These are phyloP conservation scores for Lentinula edodes DNA, from an alignment of 768 basidiomycete species.

Conservation along the genomic window DNA sequence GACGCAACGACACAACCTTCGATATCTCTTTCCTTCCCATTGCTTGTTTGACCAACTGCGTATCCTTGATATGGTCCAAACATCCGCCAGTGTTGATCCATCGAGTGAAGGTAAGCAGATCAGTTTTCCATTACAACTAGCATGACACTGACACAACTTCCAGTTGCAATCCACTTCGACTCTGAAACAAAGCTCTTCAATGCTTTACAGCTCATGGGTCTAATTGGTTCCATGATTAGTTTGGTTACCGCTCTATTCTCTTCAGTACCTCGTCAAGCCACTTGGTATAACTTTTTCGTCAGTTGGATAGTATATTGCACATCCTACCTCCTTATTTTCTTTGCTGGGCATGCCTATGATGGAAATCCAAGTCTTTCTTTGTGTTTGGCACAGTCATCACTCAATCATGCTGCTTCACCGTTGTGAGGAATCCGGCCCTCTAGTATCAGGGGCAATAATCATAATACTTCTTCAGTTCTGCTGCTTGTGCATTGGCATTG, in stretches of 20 bases:
- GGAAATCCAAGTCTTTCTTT: conserved; percentile 15
- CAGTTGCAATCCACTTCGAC: background rate
- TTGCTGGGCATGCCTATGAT: conserved; percentile 25
- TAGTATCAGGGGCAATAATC: no score
- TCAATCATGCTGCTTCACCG: conserved; percentile 27
- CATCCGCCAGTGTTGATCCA: background rate
- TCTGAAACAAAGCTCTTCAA: conserved; percentile 16
- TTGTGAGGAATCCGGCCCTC: conserved; percentile 17
- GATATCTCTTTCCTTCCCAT: no score
- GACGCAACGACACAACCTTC: no score
- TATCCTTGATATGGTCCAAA: background rate
- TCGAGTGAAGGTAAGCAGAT: background rate
- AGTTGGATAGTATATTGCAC: conserved; percentile 30
- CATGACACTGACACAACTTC: background rate
- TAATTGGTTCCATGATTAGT: conserved; percentile 18
- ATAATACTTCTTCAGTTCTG: background rate
- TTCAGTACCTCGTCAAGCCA: conserved; percentile 22
- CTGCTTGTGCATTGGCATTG: background rate
- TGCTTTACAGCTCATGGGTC: conserved; percentile 24
- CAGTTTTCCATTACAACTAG: background rate
- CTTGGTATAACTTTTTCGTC: conserved; percentile 30
- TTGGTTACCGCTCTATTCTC: conserved; percentile 22
- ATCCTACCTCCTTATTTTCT: conserved; percentile 26
- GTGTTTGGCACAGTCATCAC: conserved; percentile 24
- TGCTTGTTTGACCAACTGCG: no score